Base-by-base conservation (phyloP, 176 grass and related monocot genomes). In the Ampelocalamus luodianensis region DNA sequence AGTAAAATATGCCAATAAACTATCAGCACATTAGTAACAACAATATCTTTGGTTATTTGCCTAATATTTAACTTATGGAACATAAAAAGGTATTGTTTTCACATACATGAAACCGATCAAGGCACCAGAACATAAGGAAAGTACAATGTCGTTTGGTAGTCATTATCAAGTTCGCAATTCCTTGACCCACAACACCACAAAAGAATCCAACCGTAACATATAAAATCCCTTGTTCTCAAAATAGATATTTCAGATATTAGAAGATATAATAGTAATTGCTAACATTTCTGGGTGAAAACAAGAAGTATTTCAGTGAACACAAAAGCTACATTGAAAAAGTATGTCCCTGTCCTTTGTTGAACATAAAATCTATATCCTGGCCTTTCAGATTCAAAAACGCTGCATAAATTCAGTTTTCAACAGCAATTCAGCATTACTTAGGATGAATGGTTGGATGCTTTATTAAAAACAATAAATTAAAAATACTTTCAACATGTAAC, bases 151-250 rank as follows among this genome's bases (percentile, higher is more conserved):
- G 72, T 87, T 98, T 98, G 68, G 93, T 89, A 15, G 93, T 95
- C 95, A 98, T 98, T 83, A 98, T 98, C 91, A 98, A 88, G 87
- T 98, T 98, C 29, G 95, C 95, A 84, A 98, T 95, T 34, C 95
- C 95, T 93, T 98, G 93, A 56, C 95, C 93, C 54, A 98, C 85
- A 79, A 95, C 85, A 39, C 93, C 93, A 61, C 95, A 98, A 62
- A 81, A 85, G 87, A 97, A 97, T 83, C 95, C 92, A 90, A 95
- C 95, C 5, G 85, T 53, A 65, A 89, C 92, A 74, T 97, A 97
- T 87, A 97, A 93, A 80, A 94, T 44, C 16, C 95, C 95, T 92
- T 97, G 82, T 78, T 71, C 12, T 66, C 71, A 14, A 64, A 79
- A 44, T 20, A 90, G 53, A 71, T 65, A 79, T 54, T 63, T 55